Evolutionary conservation across 164 flowering plant species (phyloP), one percentile per base, ranked within the genome.

Genomic region (Vitis labrusca): DNA sequence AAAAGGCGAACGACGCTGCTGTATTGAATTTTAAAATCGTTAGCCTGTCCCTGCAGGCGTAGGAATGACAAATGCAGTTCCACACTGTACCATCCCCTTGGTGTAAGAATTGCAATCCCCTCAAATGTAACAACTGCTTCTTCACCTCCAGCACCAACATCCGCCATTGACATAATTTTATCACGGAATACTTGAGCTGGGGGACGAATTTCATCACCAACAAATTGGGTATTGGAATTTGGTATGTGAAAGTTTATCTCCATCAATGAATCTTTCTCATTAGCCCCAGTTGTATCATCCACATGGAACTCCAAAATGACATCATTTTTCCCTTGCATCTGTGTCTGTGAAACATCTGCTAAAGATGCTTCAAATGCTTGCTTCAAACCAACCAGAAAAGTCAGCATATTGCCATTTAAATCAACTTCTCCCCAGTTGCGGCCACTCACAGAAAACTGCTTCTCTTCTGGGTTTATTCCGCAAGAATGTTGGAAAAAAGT

Each of bases 241-340:
- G 99, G 98, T 63, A 93, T 82, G 68, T 93, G 97, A 69, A 96
- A 96, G 76, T 94, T 87, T 50, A 96, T 83, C 79, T 96, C 99
- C 91, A 93, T 86, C 83, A 96, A 65, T 27, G 99, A 96, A 82
- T 96, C 99, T 85, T 96, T 96, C 98, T 96, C 99, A 83, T 91
- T 96, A 50, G 98, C 98, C 51, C 98, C 94, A 64, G 94, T 84
- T 47, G 99, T 92, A 69, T 96, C 99, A 85, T 96, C 98, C 55
- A 92, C 89, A 81, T 96, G 99, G 72, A 96, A 93, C 85, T 93
- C 98, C 81, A 96, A 77, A 59, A 83, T 73, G 54, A 96, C 97
- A 72, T 96, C 99, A 84, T 89, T 93, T 78, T 93, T 93, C 54
- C 97, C 97, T 80, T 96, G 99, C 75, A 93, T 83, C 68, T 92